Conservation (phyloP, 352 stramenopile genomes). For the Globisporangium echinulatum region DNA sequence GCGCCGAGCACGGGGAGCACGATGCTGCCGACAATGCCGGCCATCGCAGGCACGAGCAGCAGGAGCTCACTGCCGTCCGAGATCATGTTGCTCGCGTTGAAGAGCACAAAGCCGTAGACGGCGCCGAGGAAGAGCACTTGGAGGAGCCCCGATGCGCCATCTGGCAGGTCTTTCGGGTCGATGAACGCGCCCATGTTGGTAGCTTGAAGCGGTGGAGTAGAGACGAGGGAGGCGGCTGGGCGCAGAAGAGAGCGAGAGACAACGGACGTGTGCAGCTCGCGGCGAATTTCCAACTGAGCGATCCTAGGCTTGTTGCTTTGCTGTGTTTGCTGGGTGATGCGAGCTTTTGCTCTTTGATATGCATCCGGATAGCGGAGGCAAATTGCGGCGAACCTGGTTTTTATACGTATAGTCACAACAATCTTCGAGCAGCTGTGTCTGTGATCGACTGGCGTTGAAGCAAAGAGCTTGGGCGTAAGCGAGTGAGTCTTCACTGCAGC, state of each 20-base stretch:
- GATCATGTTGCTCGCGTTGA: constrained; percentile 96
- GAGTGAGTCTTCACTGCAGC: too few species aligned
- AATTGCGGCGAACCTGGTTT: neutral
- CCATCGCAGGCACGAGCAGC: constrained; percentile 92
- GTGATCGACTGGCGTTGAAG: too few species aligned
- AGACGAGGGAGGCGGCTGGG: neutral
- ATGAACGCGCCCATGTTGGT: constrained; percentile 57
- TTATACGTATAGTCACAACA: neutral
- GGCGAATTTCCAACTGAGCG: constrained; percentile 14
- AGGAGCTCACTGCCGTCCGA: constrained; percentile 97
- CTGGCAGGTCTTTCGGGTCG: constrained; percentile 77
- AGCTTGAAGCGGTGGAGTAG: constrained; percentile 2
- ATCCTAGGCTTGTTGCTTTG: neutral
- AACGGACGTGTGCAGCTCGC: constrained; percentile 3
- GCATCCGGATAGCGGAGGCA: neutral
- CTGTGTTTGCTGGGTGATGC: neutral
- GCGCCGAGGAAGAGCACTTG: constrained; percentile 94
- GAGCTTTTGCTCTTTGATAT: neutral
- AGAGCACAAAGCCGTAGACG: constrained; percentile 97
- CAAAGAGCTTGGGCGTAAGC: too few species aligned
- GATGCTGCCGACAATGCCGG: constrained; percentile 94
- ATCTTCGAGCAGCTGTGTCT: too few species aligned
- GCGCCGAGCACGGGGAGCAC: constrained; percentile 96
- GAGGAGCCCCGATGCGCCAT: constrained; percentile 67
- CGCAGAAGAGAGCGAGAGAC: neutral